A percentile compares a stretch with the other conserved stretches of the same genome.
These are phyloP conservation scores for Sphagnum tenellum DNA, from an alignment of 225 moss, liverwort and hornwort genomes.

Conservation along the genomic window DNA sequence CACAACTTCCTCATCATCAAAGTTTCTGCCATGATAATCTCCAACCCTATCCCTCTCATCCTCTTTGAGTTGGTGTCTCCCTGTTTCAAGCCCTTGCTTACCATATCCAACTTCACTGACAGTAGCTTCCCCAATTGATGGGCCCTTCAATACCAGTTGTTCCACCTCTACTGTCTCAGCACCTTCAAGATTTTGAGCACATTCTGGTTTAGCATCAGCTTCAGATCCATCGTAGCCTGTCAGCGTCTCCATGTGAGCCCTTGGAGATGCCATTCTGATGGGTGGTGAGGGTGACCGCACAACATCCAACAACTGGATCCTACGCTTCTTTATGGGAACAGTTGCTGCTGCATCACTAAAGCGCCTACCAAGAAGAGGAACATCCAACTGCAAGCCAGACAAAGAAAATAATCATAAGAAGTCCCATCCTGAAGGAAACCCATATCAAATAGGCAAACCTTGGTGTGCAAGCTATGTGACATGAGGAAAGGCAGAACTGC, in stretches of 20 bases:
- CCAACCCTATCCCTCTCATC: background rate
- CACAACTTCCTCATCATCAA: background rate
- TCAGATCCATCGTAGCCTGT: slow-evolving; percentile 26
- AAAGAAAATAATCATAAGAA: no score
- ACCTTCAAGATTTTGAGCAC: background rate
- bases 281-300: slow-evolving; percentile 87
- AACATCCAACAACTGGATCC: slow-evolving; percentile 69
- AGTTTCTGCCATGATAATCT: background rate
- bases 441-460: no score
- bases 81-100: no score
- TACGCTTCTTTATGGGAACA: slow-evolving; percentile 97
- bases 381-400: slow-evolving; percentile 34
- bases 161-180: slow-evolving; percentile 36
- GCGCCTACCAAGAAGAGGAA: slow-evolving; percentile 67
- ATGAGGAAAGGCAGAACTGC: no score
- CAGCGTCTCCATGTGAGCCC: slow-evolving; percentile 15
- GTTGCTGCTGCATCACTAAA: slow-evolving; percentile 90
- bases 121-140: no score
- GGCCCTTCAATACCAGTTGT: background rate
- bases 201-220: slow-evolving; percentile 17
- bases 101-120: no score
- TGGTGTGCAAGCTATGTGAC: no score
- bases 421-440: no score
- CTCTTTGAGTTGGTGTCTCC: background rate
- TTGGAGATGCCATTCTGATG: slow-evolving; percentile 26